phyloP scores from a whole-genome alignment of 169 alveolate species.

The Eimeria tenella region DNA sequence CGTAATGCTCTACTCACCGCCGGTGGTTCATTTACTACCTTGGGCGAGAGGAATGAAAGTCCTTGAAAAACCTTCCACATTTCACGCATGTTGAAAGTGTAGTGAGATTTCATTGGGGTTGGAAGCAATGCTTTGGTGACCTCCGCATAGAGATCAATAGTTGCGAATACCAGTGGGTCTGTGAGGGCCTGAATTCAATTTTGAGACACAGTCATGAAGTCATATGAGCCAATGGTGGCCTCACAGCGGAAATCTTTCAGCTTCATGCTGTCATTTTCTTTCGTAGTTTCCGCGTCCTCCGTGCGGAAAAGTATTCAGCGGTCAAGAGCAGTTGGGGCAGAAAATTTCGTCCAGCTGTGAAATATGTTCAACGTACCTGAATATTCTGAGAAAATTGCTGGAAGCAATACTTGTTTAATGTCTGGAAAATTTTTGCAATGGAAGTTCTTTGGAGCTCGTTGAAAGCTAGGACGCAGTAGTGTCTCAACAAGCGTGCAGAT shows the following conservation, averaged over 20 bases:
- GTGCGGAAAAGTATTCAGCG: no score
- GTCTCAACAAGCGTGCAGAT: conserved; percentile 92
- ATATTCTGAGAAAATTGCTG: conserved; percentile 86
- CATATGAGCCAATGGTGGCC: no score
- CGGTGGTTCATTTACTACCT: conserved; percentile 78
- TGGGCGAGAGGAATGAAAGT: conserved; percentile 90
- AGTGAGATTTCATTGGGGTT: conserved; percentile 96
- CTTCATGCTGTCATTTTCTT: no score
- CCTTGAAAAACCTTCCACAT: conserved; percentile 96
- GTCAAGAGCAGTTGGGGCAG: no score
- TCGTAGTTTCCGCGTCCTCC: no score
- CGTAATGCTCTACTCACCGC: conserved; percentile 14
- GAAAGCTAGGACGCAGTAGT: conserved; percentile 91
- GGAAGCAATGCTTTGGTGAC: conserved; percentile 92
- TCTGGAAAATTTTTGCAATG: conserved; percentile 89
- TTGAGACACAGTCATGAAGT: not conserved
- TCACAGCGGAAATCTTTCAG: no score
- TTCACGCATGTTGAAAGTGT: conserved; percentile 96
- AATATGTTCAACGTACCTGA: conserved; percentile 15
- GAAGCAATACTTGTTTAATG: conserved; percentile 88
- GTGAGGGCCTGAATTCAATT: conserved; percentile 75
- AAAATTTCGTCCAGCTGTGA: no score
- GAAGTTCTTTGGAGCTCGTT: conserved; percentile 91
- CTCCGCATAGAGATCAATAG: conserved; percentile 89
- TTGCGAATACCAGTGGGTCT: conserved; percentile 86